phyloP scores from a whole-genome alignment of 495 filamentous ascomycete species.

The Penicillium fimorum region DNA sequence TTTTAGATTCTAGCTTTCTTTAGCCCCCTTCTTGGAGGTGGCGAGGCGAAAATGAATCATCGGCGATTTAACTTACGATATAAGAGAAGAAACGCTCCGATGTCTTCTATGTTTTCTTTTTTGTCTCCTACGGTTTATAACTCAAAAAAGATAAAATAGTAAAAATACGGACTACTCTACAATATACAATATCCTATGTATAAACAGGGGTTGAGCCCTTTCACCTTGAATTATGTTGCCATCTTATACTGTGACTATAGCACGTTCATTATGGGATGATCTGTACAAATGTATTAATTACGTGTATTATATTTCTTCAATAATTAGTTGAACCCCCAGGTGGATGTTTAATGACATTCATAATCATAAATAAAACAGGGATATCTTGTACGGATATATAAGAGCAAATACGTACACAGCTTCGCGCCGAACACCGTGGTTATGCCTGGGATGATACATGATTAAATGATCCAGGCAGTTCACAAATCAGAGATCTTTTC shows the following conservation, averaged over 20 bases:
- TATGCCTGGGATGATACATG: conserved; percentile 4
- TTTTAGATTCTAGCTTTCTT: conserved; percentile 1
- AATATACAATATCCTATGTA: too few relatives aligned
- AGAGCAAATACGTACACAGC: conserved; percentile 18
- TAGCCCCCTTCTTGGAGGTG: conserved; percentile 11
- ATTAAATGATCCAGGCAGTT: conserved; percentile 12
- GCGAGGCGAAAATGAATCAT: conserved; percentile 15
- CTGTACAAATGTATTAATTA: background rate
- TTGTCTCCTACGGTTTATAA: too few relatives aligned
- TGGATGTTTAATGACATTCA: background rate
- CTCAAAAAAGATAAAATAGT: too few relatives aligned
- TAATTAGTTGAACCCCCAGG: background rate
- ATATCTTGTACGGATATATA: conserved; percentile 30
- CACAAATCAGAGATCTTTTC: conserved; percentile 40
- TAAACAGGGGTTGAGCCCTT: too few relatives aligned
- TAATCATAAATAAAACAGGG: conserved; percentile 15
- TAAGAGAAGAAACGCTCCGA: too few relatives aligned
- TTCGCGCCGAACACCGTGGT: conserved; percentile 25
- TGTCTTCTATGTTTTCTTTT: too few relatives aligned
- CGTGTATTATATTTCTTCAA: background rate
- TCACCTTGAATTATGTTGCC: too few relatives aligned
- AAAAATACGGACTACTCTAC: too few relatives aligned
- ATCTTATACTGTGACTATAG: too few relatives aligned
- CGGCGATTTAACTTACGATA: background rate
- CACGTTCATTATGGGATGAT: too few relatives aligned